Evolutionary conservation across 495 filamentous ascomycete genomes (phyloP).

Genomic region (Tuber aestivum): DNA sequence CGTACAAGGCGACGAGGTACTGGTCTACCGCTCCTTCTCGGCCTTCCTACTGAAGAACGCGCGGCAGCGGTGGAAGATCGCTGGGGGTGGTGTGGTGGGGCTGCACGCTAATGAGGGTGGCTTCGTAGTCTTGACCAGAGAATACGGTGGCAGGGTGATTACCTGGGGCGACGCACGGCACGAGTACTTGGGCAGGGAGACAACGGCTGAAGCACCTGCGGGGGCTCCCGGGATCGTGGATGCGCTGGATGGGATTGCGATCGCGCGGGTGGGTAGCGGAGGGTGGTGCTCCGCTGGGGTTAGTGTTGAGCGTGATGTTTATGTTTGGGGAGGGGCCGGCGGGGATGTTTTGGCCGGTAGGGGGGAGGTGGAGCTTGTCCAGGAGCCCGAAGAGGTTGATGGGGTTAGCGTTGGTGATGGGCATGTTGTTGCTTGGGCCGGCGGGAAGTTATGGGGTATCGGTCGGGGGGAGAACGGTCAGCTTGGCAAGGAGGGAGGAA

Average conservation of each 20-base stretch:
- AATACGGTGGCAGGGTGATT: slow-evolving; percentile 18
- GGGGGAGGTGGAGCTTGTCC: slow-evolving; percentile 42
- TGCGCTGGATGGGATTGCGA: slow-evolving; percentile 29
- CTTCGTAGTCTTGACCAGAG: slow-evolving; percentile 22
- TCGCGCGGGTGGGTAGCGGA: slow-evolving; percentile 37
- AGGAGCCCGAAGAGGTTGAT: slow-evolving; percentile 47
- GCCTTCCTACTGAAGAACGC: slow-evolving; percentile 1
- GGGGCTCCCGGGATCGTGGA: slow-evolving; percentile 25
- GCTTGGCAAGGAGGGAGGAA: slow-evolving; percentile 44
- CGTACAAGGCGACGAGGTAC: neutral
- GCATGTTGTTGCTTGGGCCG: slow-evolving; percentile 54
- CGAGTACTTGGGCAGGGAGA: slow-evolving; percentile 16
- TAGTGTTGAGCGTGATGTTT: slow-evolving; percentile 55
- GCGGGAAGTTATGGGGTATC: slow-evolving; percentile 52
- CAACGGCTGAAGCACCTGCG: neutral
- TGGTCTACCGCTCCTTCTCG: neutral
- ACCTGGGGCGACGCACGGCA: slow-evolving; percentile 37
- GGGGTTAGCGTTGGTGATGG: slow-evolving; percentile 52
- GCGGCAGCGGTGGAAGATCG: neutral
- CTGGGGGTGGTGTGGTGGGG: slow-evolving; percentile 9
- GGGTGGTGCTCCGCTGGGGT: slow-evolving; percentile 57
- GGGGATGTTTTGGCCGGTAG: slow-evolving; percentile 16
- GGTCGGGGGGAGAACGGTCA: slow-evolving; percentile 58
- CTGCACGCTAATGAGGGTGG: slow-evolving; percentile 27
- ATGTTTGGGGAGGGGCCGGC: slow-evolving; percentile 55